Base-by-base conservation (phyloP, 257 asterid species). In the Penstemon barbatus region DNA sequence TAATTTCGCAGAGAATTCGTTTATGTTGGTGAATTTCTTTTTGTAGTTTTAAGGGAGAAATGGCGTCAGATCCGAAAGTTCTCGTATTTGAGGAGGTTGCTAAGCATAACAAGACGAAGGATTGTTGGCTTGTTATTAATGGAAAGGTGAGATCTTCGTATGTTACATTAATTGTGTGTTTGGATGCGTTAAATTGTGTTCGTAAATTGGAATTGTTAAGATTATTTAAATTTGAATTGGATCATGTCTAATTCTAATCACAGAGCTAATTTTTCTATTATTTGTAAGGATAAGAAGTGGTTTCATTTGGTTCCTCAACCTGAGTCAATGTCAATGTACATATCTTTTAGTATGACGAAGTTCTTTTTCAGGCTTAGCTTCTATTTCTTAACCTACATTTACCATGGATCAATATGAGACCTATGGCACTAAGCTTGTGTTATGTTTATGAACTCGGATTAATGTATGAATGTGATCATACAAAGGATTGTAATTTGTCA, bases 121-220 rank as follows among this genome's bases (percentile, higher is more conserved):
- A 92, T 79, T 92, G 98, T 66, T 92, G 98, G 98, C 85, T 92
- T 18, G 63, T 92, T 60, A 86, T 92, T 57, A 58, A 69, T 36
- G 98, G 98, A 75, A 92, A 92, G 95, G 98, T 92, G 76, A 59
- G 75, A 71, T 80, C 74, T 50, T 48, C 37, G 57, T 44, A 46
- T 60, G 51, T 51, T n/a, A 10, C 3, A 4, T 49, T 38, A 3
- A 5, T 41, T 25, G 69, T 37, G 5, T 49, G 15, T 49, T 49
- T 49, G 15, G 54, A 49, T 49, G 18, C 8, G 54, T 49, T 3
- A 2, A 53, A 19, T 53, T 53, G 38, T 15, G 58, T 53, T 18
- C 4, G 58, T 2, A 53, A 51, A 11, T 51, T 11, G 4, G 25
- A 6, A 18, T 37, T 9, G 44, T 3, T 36, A 2, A 57, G 6